These are phyloP conservation scores for Fusarium sp. DNA, from an alignment of 2,329 filamentous ascomycete species.

Conservation along the genomic window DNA sequence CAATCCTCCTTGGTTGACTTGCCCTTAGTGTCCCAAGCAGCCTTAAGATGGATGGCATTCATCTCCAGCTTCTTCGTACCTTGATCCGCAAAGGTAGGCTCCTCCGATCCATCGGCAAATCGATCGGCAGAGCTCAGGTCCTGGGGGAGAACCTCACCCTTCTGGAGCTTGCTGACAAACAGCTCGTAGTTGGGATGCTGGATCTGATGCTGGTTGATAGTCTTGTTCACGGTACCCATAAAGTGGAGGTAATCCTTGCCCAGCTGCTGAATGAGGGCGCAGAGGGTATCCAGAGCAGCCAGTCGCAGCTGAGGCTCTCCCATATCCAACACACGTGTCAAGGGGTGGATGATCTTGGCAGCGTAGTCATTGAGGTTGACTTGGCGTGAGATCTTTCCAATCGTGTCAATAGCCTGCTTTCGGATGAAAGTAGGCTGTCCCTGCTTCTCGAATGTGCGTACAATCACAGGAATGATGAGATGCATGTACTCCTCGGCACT, in stretches of 20 bases:
- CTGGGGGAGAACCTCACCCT: conserved; percentile 92
- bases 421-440: conserved; percentile 80
- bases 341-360: conserved; percentile 92
- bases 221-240: conserved; percentile 90
- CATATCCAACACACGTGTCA: conserved; percentile 80
- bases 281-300: conserved; percentile 90
- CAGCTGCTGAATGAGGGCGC: conserved; percentile 92
- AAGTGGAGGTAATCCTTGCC: conserved; percentile 96
- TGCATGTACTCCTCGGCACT: conserved; percentile 99
- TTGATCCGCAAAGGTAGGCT: conserved; percentile 81
- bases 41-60: conserved; percentile 96
- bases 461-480: conserved; percentile 93
- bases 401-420: conserved; percentile 90
- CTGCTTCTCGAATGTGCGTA: conserved; percentile 90
- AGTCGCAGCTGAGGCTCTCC: conserved; percentile 76
- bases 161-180: conserved; percentile 89
- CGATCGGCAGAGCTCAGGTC: conserved; percentile 87
- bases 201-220: conserved; percentile 78
- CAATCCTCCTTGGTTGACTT: conserved; percentile 99
- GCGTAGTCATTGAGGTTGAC: conserved; percentile 98
- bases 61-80: conserved; percentile 93
- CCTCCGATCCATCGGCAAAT: conserved; percentile 79
- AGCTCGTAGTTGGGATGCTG: conserved; percentile 92
- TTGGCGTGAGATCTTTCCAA: conserved; percentile 91
- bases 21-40: conserved; percentile 94